phyloP scores from a whole-genome alignment of 129 eudicot genomes.

The Cynara cardunculus region DNA sequence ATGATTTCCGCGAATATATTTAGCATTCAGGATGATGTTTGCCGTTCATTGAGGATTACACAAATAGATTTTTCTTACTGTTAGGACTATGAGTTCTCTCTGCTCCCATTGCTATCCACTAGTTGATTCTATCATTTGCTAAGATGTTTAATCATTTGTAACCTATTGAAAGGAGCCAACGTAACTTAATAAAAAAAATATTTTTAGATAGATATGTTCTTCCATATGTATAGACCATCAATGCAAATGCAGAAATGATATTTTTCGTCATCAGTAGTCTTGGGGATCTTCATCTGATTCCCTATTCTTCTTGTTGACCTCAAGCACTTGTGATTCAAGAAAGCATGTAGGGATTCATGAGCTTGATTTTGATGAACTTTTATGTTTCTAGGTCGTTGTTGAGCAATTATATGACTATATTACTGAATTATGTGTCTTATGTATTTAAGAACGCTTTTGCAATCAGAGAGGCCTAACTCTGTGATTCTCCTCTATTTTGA shows the following conservation, averaged over 20 bases:
- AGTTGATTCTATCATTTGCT: slow-evolving; percentile 2
- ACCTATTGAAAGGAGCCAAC: neutral
- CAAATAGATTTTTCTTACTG: slow-evolving; percentile 5
- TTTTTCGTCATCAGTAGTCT: neutral
- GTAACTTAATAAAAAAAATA: neutral
- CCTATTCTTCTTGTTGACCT: neutral
- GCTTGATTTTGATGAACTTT: neutral
- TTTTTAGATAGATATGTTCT: neutral
- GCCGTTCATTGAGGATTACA: slow-evolving; percentile 32
- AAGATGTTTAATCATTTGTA: slow-evolving; percentile 14
- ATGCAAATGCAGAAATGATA: neutral
- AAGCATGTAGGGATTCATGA: slow-evolving; percentile 12
- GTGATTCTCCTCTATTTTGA: neutral
- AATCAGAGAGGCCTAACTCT: neutral
- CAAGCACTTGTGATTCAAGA: neutral
- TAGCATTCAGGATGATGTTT: slow-evolving; percentile 32
- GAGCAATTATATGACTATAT: neutral
- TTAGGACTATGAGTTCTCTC: slow-evolving; percentile 19
- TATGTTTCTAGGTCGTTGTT: neutral
- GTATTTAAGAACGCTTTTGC: neutral
- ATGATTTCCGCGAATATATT: slow-evolving; percentile 26
- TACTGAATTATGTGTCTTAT: neutral
- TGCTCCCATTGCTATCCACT: neutral
- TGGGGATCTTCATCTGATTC: neutral
- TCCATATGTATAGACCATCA: neutral